phyloP scores from a whole-genome alignment of 2,329 filamentous ascomycete genomes.

The Diaporthe vaccinii region DNA sequence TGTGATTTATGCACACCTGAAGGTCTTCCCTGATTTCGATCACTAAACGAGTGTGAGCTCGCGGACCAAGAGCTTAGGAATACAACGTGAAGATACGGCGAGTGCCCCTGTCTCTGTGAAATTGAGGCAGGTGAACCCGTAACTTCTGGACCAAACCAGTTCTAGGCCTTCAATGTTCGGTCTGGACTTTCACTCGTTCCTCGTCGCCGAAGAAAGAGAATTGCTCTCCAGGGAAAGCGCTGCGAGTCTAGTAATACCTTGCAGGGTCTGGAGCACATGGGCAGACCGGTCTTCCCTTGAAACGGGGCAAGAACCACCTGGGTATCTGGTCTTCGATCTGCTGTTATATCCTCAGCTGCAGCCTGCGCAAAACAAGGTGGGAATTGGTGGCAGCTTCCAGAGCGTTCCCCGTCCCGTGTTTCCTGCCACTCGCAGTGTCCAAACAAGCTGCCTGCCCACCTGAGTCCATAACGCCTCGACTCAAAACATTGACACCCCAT shows the following conservation, averaged over 20 bases:
- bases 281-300: not conserved
- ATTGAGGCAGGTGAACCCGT: not conserved
- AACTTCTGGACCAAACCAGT: not conserved
- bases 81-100: not conserved
- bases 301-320: slow-evolving; percentile 18
- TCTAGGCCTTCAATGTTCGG: not conserved
- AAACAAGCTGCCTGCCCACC: not conserved
- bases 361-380: not conserved
- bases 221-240: slow-evolving; percentile 19
- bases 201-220: not conserved
- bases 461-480: not conserved
- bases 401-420: slow-evolving; percentile 3
- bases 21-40: not conserved
- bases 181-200: not conserved
- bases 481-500: slow-evolving; percentile 23
- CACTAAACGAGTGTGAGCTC: not conserved
- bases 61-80: not conserved
- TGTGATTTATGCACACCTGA: not conserved
- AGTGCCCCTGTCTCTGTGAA: not conserved
- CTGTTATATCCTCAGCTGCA: not conserved
- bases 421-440: slow-evolving; percentile 32
- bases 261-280: not conserved
- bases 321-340: not conserved
- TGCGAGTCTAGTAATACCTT: not conserved
- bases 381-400: slow-evolving; percentile 34